Percentiles rank a stretch among this genome's conserved stretches.
These are phyloP conservation scores for Penicillium salamii DNA, from an alignment of 495 filamentous ascomycete genomes.

Conservation along the genomic window DNA sequence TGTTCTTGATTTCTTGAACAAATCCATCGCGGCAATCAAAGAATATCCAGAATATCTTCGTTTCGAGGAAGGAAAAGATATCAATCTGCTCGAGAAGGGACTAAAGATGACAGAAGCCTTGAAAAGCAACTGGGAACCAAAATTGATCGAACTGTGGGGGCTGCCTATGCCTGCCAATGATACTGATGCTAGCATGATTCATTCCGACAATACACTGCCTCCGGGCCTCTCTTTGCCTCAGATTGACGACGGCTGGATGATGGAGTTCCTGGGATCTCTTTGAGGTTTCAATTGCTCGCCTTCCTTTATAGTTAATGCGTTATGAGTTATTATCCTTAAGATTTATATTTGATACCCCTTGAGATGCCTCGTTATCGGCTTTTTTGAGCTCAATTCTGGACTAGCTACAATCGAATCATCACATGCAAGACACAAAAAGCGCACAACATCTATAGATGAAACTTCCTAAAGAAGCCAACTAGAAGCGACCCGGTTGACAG, in stretches of 20 bases:
- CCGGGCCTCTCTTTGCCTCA: constrained; percentile 11
- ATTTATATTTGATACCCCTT: background rate
- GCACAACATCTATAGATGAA: too few species aligned
- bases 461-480: too few species aligned
- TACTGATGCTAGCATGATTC: constrained; percentile 2
- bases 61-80: constrained; percentile 1
- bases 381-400: too few species aligned
- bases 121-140: constrained; percentile 24
- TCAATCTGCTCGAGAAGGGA: constrained; percentile 22
- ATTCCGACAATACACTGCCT: constrained; percentile 5
- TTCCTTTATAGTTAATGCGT: too few species aligned
- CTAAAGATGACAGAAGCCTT: constrained; percentile 17
- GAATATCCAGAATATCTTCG: constrained; percentile 4
- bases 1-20: constrained; percentile 24
- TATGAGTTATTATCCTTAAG: background rate
- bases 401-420: too few species aligned
- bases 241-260: constrained; percentile 27
- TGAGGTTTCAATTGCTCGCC: background rate
- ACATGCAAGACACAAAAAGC: too few species aligned
- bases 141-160: constrained; percentile 24
- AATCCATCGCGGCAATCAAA: constrained; percentile 13
- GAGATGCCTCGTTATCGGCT: too few species aligned
- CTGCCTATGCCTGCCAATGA: constrained; percentile 10
- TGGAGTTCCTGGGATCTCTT: constrained; percentile 22
- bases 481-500: too few species aligned